Base-by-base conservation (phyloP, 2,329 filamentous ascomycete species). In the Microsporum audouinii region DNA sequence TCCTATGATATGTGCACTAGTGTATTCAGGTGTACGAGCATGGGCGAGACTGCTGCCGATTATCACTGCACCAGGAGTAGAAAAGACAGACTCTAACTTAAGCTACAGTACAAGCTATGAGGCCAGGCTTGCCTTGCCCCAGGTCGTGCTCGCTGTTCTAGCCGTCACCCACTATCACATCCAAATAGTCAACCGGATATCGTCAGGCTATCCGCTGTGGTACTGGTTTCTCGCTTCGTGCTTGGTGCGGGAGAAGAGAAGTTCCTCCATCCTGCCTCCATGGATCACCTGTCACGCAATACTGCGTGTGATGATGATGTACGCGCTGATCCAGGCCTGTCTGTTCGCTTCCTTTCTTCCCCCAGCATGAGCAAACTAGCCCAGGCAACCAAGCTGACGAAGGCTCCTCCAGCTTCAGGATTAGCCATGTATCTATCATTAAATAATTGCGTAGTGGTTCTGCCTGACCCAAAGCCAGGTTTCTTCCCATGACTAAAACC, bases 271-370 rank as follows among this genome's bases (percentile, higher is more conserved):
- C 34, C 38, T 31, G 41, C 23, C 56, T 57, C 23, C 27, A 34
- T 43, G 29, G 67, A 68, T 59, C 43, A 67, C 55, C 23, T 57
- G 60, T 2, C 61, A 68, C 57, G 65, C 70, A 57, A 71, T 84
- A 14, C 79, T 89, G 51, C 76, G 83, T 58, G 88, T 84, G 66
- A 88, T 92, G 79, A 78, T 91, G 60, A 81, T 91, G 74, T 99
- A 99, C 76, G 88, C 84, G 2, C 72, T 88, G 38, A 82, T 96
- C 49, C 94, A 99, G 71, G 90, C 83, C 0, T 87, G 84, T 5
- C 76, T 99, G 47, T 99, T 90, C 77, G 87, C 91, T 2, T 91
- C 85, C 2, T 99, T 99, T 72, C 79, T 99, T 57, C 94, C 94
- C 3, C 94, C 94, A 47, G 94, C 94, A 27, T 95, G 66, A 75